Percentiles rank a stretch among this genome's conserved stretches.
Evolutionary conservation across 2,329 filamentous ascomycete species (phyloP).

Genomic region (Whalleya microplaca): DNA sequence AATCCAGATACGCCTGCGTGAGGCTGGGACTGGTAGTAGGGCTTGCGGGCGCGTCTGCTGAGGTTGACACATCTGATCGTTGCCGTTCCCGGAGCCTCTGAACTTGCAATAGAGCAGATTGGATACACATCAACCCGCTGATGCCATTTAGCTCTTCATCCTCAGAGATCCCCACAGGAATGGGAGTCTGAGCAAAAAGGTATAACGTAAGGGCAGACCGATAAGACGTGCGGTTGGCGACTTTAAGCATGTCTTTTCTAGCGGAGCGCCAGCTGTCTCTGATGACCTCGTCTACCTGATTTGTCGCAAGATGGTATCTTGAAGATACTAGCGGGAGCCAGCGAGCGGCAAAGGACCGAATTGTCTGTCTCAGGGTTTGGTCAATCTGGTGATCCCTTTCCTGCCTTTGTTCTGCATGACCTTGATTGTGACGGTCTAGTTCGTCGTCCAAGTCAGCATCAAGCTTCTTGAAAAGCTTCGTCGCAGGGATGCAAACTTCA

Average conservation of each 20-base stretch:
- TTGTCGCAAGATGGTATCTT: background rate
- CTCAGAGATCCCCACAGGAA: constrained; percentile 12
- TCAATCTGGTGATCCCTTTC: background rate
- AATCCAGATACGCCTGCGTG: constrained; percentile 10
- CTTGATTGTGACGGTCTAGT: background rate
- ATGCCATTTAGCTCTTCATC: constrained; percentile 15
- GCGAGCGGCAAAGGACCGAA: constrained; percentile 2
- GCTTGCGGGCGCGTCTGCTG: background rate
- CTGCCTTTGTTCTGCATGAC: background rate
- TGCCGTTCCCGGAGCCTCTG: constrained; percentile 10
- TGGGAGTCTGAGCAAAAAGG: constrained; percentile 13
- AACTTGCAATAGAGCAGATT: constrained; percentile 9
- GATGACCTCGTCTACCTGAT: background rate
- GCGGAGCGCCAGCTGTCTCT: constrained; percentile 9
- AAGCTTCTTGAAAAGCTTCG: background rate
- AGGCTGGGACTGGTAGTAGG: background rate
- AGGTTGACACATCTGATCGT: background rate
- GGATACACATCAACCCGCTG: constrained; percentile 11
- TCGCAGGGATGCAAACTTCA: background rate
- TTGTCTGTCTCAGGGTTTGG: background rate
- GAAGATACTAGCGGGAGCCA: constrained; percentile 1
- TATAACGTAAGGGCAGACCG: constrained; percentile 15
- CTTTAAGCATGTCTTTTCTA: constrained; percentile 22
- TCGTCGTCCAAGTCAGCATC: constrained; percentile 1
- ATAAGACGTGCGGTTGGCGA: constrained; percentile 15